A percentile compares a stretch with the other conserved stretches of the same genome.
phyloP scores from a whole-genome alignment of 192 early-diverging fungal species.

The Umbelopsis ramanniana region DNA sequence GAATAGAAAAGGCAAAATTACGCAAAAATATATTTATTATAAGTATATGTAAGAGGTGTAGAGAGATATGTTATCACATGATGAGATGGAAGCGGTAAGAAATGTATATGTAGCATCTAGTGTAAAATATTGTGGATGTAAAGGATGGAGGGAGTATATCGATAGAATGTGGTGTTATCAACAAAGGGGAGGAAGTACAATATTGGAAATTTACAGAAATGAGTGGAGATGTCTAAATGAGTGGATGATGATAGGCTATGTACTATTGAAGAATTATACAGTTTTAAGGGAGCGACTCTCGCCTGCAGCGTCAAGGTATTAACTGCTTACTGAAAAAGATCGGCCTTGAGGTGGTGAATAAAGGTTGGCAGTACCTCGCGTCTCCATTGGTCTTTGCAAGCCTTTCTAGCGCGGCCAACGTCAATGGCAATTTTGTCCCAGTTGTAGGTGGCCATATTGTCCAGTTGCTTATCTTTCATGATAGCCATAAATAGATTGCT shows the following conservation, averaged over 20 bases:
- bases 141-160: neutral
- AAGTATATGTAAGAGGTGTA: no score
- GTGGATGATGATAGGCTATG: neutral
- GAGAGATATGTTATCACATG: no score
- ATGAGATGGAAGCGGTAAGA: no score
- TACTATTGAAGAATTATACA: neutral
- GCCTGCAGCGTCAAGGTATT: neutral
- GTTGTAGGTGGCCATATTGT: slow-evolving; percentile 32
- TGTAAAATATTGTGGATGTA: no score
- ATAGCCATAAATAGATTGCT: slow-evolving; percentile 30
- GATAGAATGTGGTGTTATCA: neutral
- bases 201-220: no score
- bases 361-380: slow-evolving; percentile 34
- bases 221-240: neutral
- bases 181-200: no score
- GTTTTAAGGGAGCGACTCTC: neutral
- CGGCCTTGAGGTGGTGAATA: slow-evolving; percentile 22
- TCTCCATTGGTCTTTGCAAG: slow-evolving; percentile 43
- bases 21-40: no score
- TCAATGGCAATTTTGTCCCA: slow-evolving; percentile 35
- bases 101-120: no score
- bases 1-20: no score
- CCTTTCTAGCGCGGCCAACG: slow-evolving; percentile 38
- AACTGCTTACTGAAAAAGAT: neutral
- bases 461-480: slow-evolving; percentile 33